These are phyloP conservation scores for Jacaranda copaia DNA, from an alignment of 257 asterid species.

Conservation along the genomic window DNA sequence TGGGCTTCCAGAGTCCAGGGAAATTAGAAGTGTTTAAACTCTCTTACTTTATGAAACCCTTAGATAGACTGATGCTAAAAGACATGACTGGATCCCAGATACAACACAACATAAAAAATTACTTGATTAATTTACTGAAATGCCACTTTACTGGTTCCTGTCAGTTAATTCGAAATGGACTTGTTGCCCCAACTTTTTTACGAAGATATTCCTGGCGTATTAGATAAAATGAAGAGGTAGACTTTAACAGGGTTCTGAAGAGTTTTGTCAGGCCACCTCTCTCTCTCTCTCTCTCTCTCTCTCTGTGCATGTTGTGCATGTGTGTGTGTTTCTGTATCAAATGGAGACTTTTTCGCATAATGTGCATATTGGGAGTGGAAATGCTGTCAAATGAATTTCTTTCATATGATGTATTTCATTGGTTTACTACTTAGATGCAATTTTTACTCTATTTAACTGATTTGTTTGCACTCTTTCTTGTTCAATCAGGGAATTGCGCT, in stretches of 20 bases:
- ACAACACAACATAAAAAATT: not conserved
- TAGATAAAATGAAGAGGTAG: not conserved
- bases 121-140: not conserved
- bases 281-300: not conserved
- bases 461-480: constrained; percentile 23
- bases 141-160: not conserved
- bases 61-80: too few species aligned
- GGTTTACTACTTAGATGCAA: constrained; percentile 18
- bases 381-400: constrained; percentile 15
- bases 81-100: too few species aligned
- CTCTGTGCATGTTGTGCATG: too few species aligned
- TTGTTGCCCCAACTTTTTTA: not conserved
- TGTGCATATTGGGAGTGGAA: not conserved
- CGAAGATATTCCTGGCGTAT: too few species aligned
- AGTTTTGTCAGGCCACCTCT: not conserved
- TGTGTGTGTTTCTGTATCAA: not conserved
- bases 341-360: not conserved
- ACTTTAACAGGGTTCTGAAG: not conserved
- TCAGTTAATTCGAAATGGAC: not conserved
- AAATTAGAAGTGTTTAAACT: too few species aligned
- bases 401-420: not conserved
- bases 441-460: constrained; percentile 26
- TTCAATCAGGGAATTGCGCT: constrained; percentile 80
- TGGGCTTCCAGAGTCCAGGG: too few species aligned
- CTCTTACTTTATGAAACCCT: too few species aligned